A percentile compares a stretch with the other conserved stretches of the same genome.
Evolutionary conservation across 345 rosid species (phyloP).

Genomic region (Aquilaria malaccensis): DNA sequence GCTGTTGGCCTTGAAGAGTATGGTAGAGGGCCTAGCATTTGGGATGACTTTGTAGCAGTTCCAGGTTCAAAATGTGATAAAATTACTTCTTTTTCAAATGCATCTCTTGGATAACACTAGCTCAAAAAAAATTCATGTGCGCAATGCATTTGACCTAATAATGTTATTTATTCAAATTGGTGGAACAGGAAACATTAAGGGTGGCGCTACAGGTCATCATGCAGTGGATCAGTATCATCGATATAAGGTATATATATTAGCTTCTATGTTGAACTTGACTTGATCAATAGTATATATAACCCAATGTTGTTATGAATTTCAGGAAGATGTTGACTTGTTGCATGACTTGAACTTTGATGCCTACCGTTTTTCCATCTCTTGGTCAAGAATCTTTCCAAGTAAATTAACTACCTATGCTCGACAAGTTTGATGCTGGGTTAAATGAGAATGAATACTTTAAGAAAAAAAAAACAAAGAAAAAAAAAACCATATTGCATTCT

Average conservation of each 20-base stretch:
- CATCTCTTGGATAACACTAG: too few relatives aligned
- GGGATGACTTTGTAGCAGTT: slow-evolving; percentile 36
- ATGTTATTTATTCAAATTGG: not conserved
- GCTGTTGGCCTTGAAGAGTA: slow-evolving; percentile 23
- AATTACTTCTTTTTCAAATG: too few relatives aligned
- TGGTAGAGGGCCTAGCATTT: slow-evolving; percentile 57
- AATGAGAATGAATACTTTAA: too few relatives aligned
- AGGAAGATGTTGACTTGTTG: slow-evolving; percentile 59
- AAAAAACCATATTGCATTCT: not conserved
- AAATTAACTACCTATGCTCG: not conserved
- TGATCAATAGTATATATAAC: not conserved
- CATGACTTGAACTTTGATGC: slow-evolving; percentile 53
- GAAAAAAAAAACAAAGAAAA: too few relatives aligned
- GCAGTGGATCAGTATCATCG: slow-evolving; percentile 51
- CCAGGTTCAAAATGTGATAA: slow-evolving; percentile 26
- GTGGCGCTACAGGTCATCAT: slow-evolving; percentile 33
- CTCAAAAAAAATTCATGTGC: not conserved
- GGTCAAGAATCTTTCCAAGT: slow-evolving; percentile 76
- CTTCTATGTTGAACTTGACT: not conserved
- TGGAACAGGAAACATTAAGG: slow-evolving; percentile 29
- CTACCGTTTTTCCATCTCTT: slow-evolving; percentile 66
- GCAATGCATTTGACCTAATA: not conserved
- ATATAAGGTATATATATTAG: slow-evolving; percentile 26
- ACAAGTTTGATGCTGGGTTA: too few relatives aligned
- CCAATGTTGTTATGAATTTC: not conserved